Conservation (phyloP, 2,329 filamentous ascomycete species). For the Hymenoscyphus repandus region DNA sequence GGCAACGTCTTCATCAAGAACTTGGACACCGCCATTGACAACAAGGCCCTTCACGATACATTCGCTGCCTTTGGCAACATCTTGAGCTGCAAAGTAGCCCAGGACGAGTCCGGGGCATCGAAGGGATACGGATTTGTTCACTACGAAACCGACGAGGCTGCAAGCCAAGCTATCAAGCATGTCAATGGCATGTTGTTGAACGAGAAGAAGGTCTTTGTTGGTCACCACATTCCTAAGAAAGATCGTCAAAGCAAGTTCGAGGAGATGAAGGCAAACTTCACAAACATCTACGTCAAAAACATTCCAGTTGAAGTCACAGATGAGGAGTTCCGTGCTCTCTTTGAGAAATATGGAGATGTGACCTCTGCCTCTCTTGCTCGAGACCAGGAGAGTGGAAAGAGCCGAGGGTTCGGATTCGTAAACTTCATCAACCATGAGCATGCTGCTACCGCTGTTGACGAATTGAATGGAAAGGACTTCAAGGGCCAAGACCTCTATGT, state of each 20-base stretch:
- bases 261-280: slow-evolving; percentile 99
- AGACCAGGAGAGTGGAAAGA: slow-evolving; percentile 79
- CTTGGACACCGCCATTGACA: slow-evolving; percentile 95
- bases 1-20: slow-evolving; percentile 99
- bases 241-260: slow-evolving; percentile 99
- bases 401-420: slow-evolving; percentile 91
- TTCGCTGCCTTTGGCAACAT: slow-evolving; percentile 99
- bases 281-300: slow-evolving; percentile 99
- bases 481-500: slow-evolving; percentile 95
- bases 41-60: slow-evolving; percentile 99
- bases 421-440: slow-evolving; percentile 92
- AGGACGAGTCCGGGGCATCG: slow-evolving; percentile 93
- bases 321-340: slow-evolving; percentile 89
- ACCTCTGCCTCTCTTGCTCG: slow-evolving; percentile 93
- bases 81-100: slow-evolving; percentile 97
- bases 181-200: slow-evolving; percentile 99
- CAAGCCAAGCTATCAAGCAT: slow-evolving; percentile 95
- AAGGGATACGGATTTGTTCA: slow-evolving; percentile 99
- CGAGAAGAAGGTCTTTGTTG: slow-evolving; percentile 99
- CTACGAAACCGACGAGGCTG: slow-evolving; percentile 98
- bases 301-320: slow-evolving; percentile 79
- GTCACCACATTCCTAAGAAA: slow-evolving; percentile 99
- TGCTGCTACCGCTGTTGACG: slow-evolving; percentile 80
- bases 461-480: slow-evolving; percentile 88
- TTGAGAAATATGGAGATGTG: slow-evolving; percentile 88